Evolutionary conservation across 2,329 filamentous ascomycete species (phyloP).

Genomic region (Zasmidium citrigriseum): DNA sequence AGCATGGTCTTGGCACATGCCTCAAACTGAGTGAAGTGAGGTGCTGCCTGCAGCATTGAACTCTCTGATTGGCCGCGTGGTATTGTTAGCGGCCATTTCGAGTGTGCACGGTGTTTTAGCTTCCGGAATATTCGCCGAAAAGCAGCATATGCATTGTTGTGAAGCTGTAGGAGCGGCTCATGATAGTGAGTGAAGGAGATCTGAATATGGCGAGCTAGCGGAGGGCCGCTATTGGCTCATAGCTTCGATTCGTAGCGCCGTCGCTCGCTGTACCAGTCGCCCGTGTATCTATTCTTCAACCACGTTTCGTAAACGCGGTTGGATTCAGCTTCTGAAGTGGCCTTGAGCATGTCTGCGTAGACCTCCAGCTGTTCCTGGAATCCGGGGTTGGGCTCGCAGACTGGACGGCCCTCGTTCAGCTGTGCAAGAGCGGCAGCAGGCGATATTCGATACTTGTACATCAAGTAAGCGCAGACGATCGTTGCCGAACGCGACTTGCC

Average conservation of each 20-base stretch:
- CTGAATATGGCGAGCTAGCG: not conserved
- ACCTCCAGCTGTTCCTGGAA: conserved; percentile 86
- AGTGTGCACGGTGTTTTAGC: too few species aligned
- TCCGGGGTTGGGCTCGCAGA: conserved; percentile 83
- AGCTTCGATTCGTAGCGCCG: conserved; percentile 21
- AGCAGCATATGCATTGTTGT: not conserved
- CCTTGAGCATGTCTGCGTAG: conserved; percentile 72
- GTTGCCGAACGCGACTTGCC: conserved; percentile 91
- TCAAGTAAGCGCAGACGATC: conserved; percentile 78
- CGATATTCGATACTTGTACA: conserved; percentile 56
- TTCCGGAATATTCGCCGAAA: too few species aligned
- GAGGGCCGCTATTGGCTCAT: conserved; percentile 9
- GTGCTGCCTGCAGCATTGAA: not conserved
- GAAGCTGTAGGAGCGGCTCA: not conserved
- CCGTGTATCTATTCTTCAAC: conserved; percentile 36
- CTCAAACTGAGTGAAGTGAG: not conserved
- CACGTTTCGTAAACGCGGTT: conserved; percentile 37
- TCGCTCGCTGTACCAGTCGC: conserved; percentile 39
- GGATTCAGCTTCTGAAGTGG: conserved; percentile 21
- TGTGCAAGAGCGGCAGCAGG: conserved; percentile 67
- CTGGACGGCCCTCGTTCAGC: conserved; percentile 69
- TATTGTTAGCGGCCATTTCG: not conserved
- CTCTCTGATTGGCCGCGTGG: not conserved
- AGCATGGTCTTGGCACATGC: not conserved
- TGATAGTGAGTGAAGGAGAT: not conserved